A percentile compares a stretch with the other conserved stretches of the same genome.
These are phyloP conservation scores for Boletus edulis DNA, from an alignment of 768 basidiomycete species.

Conservation along the genomic window DNA sequence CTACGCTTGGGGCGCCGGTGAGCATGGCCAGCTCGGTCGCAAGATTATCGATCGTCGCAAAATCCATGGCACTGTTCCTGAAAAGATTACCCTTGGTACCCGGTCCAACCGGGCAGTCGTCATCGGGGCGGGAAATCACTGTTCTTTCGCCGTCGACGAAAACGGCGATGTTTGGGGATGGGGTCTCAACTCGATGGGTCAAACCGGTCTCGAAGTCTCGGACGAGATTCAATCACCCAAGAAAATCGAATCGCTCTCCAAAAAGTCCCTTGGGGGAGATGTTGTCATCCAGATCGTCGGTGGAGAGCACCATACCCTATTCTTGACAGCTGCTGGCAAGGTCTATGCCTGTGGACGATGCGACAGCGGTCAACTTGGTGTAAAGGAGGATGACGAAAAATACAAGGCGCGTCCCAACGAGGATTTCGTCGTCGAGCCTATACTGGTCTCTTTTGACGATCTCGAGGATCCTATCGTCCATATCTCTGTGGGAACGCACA, in stretches of 20 bases:
- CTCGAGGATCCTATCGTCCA: constrained; percentile 60
- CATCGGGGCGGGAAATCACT: constrained; percentile 80
- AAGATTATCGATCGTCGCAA: constrained; percentile 86
- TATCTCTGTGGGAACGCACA: constrained; percentile 68
- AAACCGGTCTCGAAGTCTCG: constrained; percentile 60
- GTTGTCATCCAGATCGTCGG: constrained; percentile 71
- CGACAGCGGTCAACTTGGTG: constrained; percentile 82
- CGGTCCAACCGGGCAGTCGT: constrained; percentile 62
- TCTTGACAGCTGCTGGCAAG: constrained; percentile 78
- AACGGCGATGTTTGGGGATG: constrained; percentile 86
- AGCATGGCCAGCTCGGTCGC: constrained; percentile 88
- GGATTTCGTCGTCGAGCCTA: constrained; percentile 66
- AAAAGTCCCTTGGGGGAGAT: constrained; percentile 56
- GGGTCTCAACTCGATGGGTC: constrained; percentile 93
- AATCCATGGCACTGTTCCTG: constrained; percentile 86
- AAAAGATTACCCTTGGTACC: constrained; percentile 74
- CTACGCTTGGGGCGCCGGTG: constrained; percentile 88
- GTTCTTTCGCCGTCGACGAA: constrained; percentile 89
- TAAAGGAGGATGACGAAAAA: constrained; percentile 64
- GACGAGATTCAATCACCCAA: constrained; percentile 60
- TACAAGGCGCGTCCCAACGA: constrained; percentile 51
- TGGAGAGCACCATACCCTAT: constrained; percentile 88
- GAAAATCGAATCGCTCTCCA: constrained; percentile 63
- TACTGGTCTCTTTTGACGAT: constrained; percentile 63
- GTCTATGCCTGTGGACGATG: constrained; percentile 87